Evolutionary conservation across 345 rosid genomes (phyloP).

Genomic region (Erodium maritimum): DNA sequence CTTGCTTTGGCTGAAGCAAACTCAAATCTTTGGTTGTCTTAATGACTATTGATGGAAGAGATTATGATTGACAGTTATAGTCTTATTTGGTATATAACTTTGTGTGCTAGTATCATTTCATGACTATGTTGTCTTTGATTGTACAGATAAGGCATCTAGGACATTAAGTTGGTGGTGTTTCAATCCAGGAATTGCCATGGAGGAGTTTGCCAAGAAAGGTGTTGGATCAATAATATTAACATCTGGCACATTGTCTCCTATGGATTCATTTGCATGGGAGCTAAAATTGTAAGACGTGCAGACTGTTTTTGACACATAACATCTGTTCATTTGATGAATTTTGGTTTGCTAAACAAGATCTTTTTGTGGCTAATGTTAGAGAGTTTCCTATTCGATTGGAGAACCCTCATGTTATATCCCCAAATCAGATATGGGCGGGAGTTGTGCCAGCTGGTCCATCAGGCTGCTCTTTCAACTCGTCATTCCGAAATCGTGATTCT

Average conservation of each 20-base stretch:
- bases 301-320: constrained; percentile 5
- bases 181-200: constrained; percentile 94
- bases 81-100: background rate
- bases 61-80: background rate
- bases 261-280: constrained; percentile 91
- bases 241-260: constrained; percentile 92
- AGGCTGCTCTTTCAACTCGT: constrained; percentile 67
- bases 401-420: constrained; percentile 95
- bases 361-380: constrained; percentile 27
- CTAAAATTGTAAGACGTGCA: constrained; percentile 55
- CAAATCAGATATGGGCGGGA: constrained; percentile 91
- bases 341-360: constrained; percentile 16
- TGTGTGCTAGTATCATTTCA: background rate
- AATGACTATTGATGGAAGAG: background rate
- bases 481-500: constrained; percentile 65
- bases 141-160: constrained; percentile 74
- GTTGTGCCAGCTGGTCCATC: constrained; percentile 83
- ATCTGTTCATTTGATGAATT: background rate
- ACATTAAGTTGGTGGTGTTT: constrained; percentile 99
- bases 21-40: background rate
- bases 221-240: constrained; percentile 85
- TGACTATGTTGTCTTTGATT: constrained; percentile 6
- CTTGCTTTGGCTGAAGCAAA: too few relatives aligned
- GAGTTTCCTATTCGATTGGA: constrained; percentile 84
- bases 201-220: constrained; percentile 56